A percentile compares a stretch with the other conserved stretches of the same genome.
These are phyloP conservation scores for Kodamaea sp. DNA, from an alignment of 1,139 yeast species.

Conservation along the genomic window DNA sequence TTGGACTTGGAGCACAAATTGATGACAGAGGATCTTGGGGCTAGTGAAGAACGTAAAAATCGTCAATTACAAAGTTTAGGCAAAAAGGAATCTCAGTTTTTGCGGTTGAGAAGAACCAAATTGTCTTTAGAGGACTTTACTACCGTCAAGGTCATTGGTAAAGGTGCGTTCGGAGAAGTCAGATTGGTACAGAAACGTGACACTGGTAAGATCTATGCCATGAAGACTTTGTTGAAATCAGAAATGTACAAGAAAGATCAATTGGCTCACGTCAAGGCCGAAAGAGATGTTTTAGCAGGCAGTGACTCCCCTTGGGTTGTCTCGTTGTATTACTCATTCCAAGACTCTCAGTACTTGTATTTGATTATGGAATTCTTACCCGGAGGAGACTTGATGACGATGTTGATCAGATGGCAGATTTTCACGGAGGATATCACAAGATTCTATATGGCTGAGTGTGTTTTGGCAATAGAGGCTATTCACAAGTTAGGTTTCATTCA, in stretches of 20 bases:
- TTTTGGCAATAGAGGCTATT: conserved; percentile 78
- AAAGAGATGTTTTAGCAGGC: conserved; percentile 82
- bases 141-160: conserved; percentile 81
- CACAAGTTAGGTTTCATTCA: conserved; percentile 80
- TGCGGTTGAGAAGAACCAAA: conserved; percentile 74
- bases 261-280: conserved; percentile 82
- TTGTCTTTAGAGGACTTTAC: conserved; percentile 71
- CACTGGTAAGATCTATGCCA: conserved; percentile 82
- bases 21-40: conserved; percentile 58
- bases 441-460: conserved; percentile 86
- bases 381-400: conserved; percentile 86
- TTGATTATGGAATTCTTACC: conserved; percentile 84
- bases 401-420: conserved; percentile 84
- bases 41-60: conserved; percentile 71
- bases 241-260: conserved; percentile 87
- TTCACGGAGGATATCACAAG: conserved; percentile 84
- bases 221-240: conserved; percentile 75
- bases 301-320: conserved; percentile 90
- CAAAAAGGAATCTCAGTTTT: conserved; percentile 73
- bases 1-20: conserved; percentile 70
- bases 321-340: conserved; percentile 76
- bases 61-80: conserved; percentile 73
- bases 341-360: conserved; percentile 72
- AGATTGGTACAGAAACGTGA: conserved; percentile 79
- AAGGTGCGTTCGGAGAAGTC: conserved; percentile 87